Evolutionary conservation across 192 early-diverging fungal species (phyloP), one percentile per base, ranked within the genome.

Genomic region (Radiomyces spectabilis): DNA sequence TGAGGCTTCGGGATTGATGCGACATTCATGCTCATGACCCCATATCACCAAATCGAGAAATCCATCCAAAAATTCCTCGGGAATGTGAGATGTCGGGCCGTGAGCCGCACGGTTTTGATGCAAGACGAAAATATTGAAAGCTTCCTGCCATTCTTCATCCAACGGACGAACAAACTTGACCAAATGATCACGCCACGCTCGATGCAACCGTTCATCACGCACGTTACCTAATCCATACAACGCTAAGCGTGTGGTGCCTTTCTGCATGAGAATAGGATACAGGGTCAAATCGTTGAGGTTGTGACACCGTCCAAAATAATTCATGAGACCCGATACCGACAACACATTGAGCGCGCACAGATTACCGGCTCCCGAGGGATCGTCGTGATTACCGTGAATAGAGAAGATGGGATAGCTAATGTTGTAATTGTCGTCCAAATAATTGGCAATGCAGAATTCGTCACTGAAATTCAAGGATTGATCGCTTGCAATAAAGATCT

Each of bases 11-110:
- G 89, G 87, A 34, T 90, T 84, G 12, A 96, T 84, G 37, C 74
- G 66, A 61, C 92, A 98, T 59, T 98, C 92, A 69, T 98, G 95
- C 72, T 98, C 95, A 60, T 98, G 95, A 4, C 95, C 95, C 95
- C 95, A 98, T 2, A 98, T 46, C 9, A 95, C 73, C 15, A 98
- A 55, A 45, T 98, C 72, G 27, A 98, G 62, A 61, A 92, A 92
- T 13, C 74, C 64, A 40, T 85, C 83, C 24, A 98, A 59, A 55
- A 87, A 92, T n/a, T 75, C 73, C 63, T 93, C 91, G 0, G 92
- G 92, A 26, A 98, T 91, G 64, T 90, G 87, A 73, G 77, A 88
- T 37, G 81, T 94, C 2, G 82, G 79, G 0, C 86, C 85, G 53
- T 93, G 92, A 41, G 81, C 69, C 0, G 83, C 83, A 72, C 91